Conservation (phyloP, 345 rosid genomes). For the Durio zibethinus region DNA sequence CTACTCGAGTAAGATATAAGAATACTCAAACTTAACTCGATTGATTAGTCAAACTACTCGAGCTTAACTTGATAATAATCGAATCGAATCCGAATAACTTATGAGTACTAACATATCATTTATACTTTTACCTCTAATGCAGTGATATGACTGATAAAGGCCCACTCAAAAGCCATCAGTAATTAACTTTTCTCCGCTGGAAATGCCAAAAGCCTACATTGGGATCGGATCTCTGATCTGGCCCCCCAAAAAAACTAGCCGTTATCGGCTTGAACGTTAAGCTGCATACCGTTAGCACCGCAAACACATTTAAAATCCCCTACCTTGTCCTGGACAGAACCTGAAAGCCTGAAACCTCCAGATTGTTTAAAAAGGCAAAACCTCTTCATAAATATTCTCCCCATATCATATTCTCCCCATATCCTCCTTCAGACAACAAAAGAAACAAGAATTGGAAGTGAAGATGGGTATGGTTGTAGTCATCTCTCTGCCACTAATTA, state of each 20-base stretch:
- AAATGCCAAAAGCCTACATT: neutral
- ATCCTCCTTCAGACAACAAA: neutral
- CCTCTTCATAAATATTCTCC: neutral
- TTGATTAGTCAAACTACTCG: no score
- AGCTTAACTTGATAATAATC: no score
- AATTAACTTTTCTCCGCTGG: neutral
- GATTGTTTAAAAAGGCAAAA: neutral
- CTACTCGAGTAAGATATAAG: no score
- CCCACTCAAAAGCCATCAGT: no score
- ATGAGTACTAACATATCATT: no score
- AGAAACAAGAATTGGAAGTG: neutral
- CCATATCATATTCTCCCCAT: neutral
- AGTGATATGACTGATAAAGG: neutral
- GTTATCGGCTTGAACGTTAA: slow-evolving; percentile 10
- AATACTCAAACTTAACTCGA: no score
- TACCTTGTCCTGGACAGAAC: neutral
- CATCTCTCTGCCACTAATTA: slow-evolving; percentile 73
- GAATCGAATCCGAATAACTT: no score
- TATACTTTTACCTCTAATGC: no score
- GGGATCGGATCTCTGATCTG: neutral
- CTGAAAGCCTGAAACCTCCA: neutral
- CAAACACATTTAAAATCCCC: neutral
- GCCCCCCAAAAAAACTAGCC: neutral
- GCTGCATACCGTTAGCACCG: neutral
- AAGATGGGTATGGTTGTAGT: slow-evolving; percentile 83